These are phyloP conservation scores for Neohortaea acidophila DNA, from an alignment of 495 filamentous ascomycete genomes.

Conservation along the genomic window DNA sequence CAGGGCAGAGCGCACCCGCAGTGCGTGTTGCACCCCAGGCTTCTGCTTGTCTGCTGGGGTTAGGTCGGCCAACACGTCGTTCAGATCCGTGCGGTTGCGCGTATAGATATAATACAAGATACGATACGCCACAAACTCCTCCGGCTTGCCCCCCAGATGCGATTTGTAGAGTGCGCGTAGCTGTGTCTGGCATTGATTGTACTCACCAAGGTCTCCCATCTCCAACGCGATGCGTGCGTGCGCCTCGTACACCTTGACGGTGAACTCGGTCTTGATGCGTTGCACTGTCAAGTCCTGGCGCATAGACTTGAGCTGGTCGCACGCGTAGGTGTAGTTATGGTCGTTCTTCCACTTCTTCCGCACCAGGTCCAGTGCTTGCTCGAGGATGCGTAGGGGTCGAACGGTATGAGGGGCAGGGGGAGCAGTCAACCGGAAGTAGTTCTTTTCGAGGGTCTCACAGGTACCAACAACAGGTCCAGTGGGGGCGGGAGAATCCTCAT, in stretches of 20 bases:
- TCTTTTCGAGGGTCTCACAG: constrained; percentile 77
- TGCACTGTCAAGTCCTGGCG: constrained; percentile 97
- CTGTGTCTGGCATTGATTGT: constrained; percentile 99
- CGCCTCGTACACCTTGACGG: constrained; percentile 88
- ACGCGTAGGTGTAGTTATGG: constrained; percentile 90
- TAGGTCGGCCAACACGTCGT: constrained; percentile 94
- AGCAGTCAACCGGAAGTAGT: constrained; percentile 83
- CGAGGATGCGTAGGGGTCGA: constrained; percentile 65
- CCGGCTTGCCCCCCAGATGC: constrained; percentile 73
- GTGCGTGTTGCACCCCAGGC: constrained; percentile 70
- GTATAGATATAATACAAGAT: constrained; percentile 99
- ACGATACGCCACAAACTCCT: constrained; percentile 98
- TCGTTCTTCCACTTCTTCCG: constrained; percentile 91
- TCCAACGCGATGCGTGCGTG: constrained; percentile 96
- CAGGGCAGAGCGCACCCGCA: constrained; percentile 78
- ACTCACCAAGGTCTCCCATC: constrained; percentile 99
- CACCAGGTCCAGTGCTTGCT: constrained; percentile 69
- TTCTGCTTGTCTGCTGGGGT: constrained; percentile 85
- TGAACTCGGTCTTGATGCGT: constrained; percentile 89
- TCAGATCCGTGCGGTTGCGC: constrained; percentile 94
- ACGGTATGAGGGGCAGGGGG: constrained; percentile 75
- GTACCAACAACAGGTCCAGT: constrained; percentile 75
- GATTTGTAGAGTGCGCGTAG: constrained; percentile 76
- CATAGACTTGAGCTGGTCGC: constrained; percentile 97
- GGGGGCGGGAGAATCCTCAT: constrained; percentile 34